Conservation (phyloP, 805 yeast genomes). For the Candida taoyuanica region DNA sequence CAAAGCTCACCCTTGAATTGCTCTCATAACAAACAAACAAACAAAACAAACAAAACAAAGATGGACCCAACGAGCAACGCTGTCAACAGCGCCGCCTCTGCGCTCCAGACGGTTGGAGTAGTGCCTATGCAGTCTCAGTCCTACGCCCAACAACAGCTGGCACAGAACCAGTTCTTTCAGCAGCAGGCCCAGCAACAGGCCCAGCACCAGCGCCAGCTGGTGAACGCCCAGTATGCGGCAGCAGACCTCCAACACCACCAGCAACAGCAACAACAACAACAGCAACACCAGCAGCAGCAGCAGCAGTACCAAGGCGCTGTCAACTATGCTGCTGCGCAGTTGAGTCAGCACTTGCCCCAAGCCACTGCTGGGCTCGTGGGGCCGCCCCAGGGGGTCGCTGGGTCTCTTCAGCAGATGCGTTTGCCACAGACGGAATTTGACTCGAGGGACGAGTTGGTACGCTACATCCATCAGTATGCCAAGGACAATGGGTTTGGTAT, state of each 20-base stretch:
- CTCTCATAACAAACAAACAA: no score
- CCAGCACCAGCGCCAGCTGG: constrained; percentile 19
- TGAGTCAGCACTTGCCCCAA: constrained; percentile 23
- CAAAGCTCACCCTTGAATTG: no score
- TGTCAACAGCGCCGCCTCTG: constrained; percentile 23
- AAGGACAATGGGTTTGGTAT: constrained; percentile 30
- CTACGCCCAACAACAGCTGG: constrained; percentile 18
- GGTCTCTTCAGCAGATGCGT: constrained; percentile 21
- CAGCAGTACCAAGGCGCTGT: constrained; percentile 8
- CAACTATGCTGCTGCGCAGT: constrained; percentile 9
- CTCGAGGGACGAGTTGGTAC: constrained; percentile 22
- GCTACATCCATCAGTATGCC: constrained; percentile 27
- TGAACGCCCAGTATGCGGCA: constrained; percentile 4
- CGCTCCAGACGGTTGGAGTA: constrained; percentile 23
- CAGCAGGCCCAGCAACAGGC: constrained; percentile 18
- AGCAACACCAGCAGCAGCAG: constrained; percentile 9
- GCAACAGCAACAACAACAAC: constrained; percentile 17
- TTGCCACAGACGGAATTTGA: constrained; percentile 26
- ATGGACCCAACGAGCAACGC: constrained; percentile 19
- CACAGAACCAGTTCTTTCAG: constrained; percentile 19
- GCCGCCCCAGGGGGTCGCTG: constrained; percentile 13
- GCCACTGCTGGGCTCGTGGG: no score
- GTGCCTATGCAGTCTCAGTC: constrained; percentile 12
- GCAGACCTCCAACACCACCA: constrained; percentile 12
- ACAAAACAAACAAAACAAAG: background rate